Conservation (phyloP, 371 early-diverging fungal genomes). For the Mucor saturninus region DNA sequence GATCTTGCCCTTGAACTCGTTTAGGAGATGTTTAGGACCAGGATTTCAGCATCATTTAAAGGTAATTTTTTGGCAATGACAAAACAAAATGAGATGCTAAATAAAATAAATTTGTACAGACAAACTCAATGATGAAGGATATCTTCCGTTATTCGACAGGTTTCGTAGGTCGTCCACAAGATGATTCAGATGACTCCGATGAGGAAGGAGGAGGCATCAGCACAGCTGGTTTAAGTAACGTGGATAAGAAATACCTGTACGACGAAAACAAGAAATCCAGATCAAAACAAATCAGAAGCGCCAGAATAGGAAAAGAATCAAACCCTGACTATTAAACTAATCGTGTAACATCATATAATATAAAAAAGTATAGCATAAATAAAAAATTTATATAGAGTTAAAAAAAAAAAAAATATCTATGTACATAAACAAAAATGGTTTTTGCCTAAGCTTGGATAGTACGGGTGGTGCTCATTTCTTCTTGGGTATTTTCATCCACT, state of each 20-base stretch:
- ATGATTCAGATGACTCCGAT: conserved; percentile 30
- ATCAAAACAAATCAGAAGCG: conserved; percentile 37
- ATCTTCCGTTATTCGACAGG: conserved; percentile 37
- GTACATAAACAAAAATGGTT: neutral
- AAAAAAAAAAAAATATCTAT: conserved; percentile 2
- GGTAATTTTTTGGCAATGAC: neutral
- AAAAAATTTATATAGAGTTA: neutral
- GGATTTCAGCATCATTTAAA: conserved; percentile 44
- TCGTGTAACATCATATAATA: too few species aligned
- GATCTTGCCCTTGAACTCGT: conserved; percentile 34
- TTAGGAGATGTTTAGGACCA: conserved; percentile 40
- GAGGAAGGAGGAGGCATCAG: conserved; percentile 23
- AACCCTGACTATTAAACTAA: conserved; percentile 8
- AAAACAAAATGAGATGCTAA: neutral
- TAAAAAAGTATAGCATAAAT: neutral
- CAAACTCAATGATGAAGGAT: conserved; percentile 33
- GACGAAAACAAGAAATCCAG: conserved; percentile 44
- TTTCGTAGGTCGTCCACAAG: conserved; percentile 7
- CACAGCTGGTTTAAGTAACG: conserved; percentile 29
- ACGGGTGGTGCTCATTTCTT: conserved; percentile 12
- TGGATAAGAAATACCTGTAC: conserved; percentile 38
- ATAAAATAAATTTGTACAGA: neutral
- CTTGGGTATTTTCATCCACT: conserved; percentile 26
- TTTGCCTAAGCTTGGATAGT: conserved; percentile 9
- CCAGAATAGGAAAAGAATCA: conserved; percentile 34